These are phyloP conservation scores for Jackrogersella multiformis DNA, from an alignment of 495 filamentous ascomycete species.

Conservation along the genomic window DNA sequence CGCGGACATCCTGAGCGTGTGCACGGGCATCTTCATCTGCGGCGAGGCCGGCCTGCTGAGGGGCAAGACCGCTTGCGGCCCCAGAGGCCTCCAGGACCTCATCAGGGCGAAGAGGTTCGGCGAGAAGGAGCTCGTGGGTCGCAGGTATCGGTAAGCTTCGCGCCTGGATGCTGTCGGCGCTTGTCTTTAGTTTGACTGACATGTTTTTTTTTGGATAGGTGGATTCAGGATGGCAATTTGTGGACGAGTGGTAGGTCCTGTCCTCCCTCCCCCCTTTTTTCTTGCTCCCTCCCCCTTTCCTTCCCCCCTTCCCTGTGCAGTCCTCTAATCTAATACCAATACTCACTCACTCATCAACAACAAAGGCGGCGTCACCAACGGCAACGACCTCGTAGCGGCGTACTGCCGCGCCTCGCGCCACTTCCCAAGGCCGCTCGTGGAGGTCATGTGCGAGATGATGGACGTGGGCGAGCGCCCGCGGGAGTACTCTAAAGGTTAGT, in stretches of 20 bases:
- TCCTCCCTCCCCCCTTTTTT: conserved; percentile 3
- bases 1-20: conserved; percentile 63
- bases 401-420: conserved; percentile 57
- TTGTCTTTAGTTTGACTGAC: no score
- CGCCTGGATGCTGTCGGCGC: no score
- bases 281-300: conserved; percentile 2
- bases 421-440: conserved; percentile 58
- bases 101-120: conserved; percentile 58
- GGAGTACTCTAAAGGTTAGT: conserved; percentile 52
- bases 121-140: conserved; percentile 55
- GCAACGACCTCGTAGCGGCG: conserved; percentile 67
- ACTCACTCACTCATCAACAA: neutral
- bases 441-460: conserved; percentile 58
- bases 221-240: conserved; percentile 66
- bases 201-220: no score
- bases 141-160: conserved; percentile 55
- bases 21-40: conserved; percentile 61
- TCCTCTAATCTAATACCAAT: neutral
- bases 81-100: conserved; percentile 57
- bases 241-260: conserved; percentile 66
- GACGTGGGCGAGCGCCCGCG: conserved; percentile 61
- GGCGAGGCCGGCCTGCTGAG: conserved; percentile 61
- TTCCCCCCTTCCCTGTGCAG: neutral
- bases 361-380: conserved; percentile 69
- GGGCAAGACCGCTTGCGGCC: conserved; percentile 60